These are phyloP conservation scores for Perilla frutescens DNA, from an alignment of 257 asterid species.

Conservation along the genomic window DNA sequence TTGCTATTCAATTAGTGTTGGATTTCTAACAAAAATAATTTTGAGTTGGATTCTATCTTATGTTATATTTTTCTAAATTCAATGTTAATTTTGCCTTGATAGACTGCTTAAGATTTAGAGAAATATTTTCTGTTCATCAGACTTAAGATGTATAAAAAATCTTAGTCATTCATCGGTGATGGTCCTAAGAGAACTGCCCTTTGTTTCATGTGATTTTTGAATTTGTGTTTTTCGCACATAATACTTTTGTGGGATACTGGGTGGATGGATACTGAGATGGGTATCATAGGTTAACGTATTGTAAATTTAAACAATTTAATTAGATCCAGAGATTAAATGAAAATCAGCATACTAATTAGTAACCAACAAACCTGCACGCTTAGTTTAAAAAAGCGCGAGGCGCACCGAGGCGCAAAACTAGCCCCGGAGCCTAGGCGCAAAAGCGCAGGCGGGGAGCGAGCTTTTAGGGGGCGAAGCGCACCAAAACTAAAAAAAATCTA, in stretches of 20 bases:
- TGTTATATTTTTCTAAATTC: neutral
- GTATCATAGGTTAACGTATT: neutral
- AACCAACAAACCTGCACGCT: neutral
- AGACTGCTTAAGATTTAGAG: neutral
- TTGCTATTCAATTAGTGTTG: slow-evolving; percentile 4
- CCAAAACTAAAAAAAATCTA: no score
- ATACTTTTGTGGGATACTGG: neutral
- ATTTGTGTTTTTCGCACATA: slow-evolving; percentile 2
- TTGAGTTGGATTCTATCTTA: neutral
- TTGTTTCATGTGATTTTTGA: neutral
- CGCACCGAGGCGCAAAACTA: no score
- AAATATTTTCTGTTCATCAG: neutral
- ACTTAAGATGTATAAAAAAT: neutral
- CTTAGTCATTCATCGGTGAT: neutral
- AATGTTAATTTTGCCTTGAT: neutral
- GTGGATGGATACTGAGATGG: neutral
- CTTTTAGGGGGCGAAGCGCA: no score
- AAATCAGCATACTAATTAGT: neutral
- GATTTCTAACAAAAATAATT: neutral
- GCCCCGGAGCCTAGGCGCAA: no score
- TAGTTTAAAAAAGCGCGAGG: no score
- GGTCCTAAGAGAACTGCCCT: slow-evolving; percentile 15
- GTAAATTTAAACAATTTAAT: neutral
- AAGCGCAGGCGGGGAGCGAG: no score
- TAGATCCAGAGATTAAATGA: neutral